These are phyloP conservation scores for Agroathelia rolfsii DNA, from an alignment of 1,284 basidiomycete species.

Conservation along the genomic window DNA sequence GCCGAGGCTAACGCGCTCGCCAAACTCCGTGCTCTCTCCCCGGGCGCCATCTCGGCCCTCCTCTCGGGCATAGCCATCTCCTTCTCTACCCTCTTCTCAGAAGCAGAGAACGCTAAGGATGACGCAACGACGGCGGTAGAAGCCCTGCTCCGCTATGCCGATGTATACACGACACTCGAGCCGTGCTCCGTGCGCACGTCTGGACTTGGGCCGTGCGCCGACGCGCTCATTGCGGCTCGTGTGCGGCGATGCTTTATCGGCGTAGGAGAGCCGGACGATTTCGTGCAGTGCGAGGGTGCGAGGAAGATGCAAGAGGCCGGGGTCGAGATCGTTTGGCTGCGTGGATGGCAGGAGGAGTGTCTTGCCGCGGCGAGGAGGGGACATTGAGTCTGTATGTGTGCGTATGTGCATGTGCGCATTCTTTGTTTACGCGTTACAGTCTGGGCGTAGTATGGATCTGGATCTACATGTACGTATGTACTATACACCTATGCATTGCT, in stretches of 20 bases:
- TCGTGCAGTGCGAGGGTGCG: slow-evolving; percentile 88
- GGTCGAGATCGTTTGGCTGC: slow-evolving; percentile 68
- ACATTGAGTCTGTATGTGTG: too few species aligned
- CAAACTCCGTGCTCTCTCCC: slow-evolving; percentile 50
- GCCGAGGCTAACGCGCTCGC: slow-evolving; percentile 91
- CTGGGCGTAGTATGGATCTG: too few species aligned
- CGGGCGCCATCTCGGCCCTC: slow-evolving; percentile 28
- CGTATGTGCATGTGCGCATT: too few species aligned
- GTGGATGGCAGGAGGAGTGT: slow-evolving; percentile 67
- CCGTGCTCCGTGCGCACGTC: slow-evolving; percentile 90
- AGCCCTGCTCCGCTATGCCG: slow-evolving; percentile 48
- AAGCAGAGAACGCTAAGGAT: slow-evolving; percentile 20
- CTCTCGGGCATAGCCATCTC: too few species aligned
- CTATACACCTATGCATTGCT: too few species aligned
- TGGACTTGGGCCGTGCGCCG: slow-evolving; percentile 79
- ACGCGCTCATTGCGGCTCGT: slow-evolving; percentile 69
- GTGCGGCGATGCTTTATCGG: slow-evolving; percentile 82
- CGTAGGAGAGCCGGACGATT: slow-evolving; percentile 89
- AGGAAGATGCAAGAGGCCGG: slow-evolving; percentile 66
- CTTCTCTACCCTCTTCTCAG: slow-evolving; percentile 40
- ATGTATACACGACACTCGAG: slow-evolving; percentile 94
- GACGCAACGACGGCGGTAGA: too few species aligned
- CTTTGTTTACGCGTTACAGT: too few species aligned
- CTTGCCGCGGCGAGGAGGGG: slow-evolving; percentile 63
- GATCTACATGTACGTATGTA: too few species aligned